Evolutionary conservation across 495 filamentous ascomycete species (phyloP).

Genomic region (Podospora pseudocomata): DNA sequence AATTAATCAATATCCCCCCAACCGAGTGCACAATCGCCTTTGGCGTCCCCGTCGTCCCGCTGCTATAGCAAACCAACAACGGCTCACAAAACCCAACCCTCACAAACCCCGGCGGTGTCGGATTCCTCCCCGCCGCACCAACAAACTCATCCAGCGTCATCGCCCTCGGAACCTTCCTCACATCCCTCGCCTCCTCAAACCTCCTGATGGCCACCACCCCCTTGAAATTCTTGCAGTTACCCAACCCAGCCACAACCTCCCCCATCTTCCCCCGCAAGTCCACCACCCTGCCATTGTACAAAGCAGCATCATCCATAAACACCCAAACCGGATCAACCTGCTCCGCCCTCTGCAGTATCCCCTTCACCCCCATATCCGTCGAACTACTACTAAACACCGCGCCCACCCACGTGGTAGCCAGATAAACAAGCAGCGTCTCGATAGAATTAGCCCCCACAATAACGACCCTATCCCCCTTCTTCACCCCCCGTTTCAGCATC

Average conservation of each 20-base stretch:
- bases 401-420: conserved; percentile 62
- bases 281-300: conserved; percentile 74
- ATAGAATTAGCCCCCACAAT: conserved; percentile 69
- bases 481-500: conserved; percentile 59
- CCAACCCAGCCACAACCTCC: conserved; percentile 60
- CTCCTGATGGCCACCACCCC: conserved; percentile 64
- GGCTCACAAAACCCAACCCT: conserved; percentile 63
- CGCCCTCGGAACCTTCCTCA: conserved; percentile 51
- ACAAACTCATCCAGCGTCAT: conserved; percentile 55
- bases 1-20: conserved; percentile 58
- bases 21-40: conserved; percentile 73
- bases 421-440: conserved; percentile 63
- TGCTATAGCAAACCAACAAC: conserved; percentile 68
- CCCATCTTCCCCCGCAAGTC: conserved; percentile 69
- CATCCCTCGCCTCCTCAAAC: conserved; percentile 57
- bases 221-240: conserved; percentile 53
- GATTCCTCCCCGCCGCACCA: conserved; percentile 32
- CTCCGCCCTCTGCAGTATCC: conserved; percentile 66
- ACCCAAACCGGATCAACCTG: conserved; percentile 70
- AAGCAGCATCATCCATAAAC: conserved; percentile 72
- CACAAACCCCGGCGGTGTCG: conserved; percentile 50
- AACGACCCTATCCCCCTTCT: conserved; percentile 67
- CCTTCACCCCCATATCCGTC: conserved; percentile 77
- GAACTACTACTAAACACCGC: conserved; percentile 67
- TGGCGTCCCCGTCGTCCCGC: conserved; percentile 68